Base-by-base conservation (phyloP, 441 rosid genomes). In the Lepidium campestre region DNA sequence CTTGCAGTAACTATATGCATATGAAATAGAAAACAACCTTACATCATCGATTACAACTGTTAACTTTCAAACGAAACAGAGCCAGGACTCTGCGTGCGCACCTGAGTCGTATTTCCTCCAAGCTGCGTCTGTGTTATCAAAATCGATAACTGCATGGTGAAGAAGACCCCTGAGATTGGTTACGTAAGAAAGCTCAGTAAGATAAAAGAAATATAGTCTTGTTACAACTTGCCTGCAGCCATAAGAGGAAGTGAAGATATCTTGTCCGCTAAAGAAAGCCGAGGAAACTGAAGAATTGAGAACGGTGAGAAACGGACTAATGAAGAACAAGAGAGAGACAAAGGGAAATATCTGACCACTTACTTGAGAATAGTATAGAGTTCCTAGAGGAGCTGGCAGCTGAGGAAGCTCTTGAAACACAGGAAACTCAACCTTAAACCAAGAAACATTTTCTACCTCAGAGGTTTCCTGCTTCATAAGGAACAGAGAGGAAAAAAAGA, bases 361-460 rank as follows among this genome's bases (percentile, higher is more conserved):
- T 80, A 85, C 94, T 57, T 72, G 53, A 47, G 53, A 47, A 22
- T 47, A 47, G 53, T 47, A 47, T 20, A 47, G 31, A 22, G 52
- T 46, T 22, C 91, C 91, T 7, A 84, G 41, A 1, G 94, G 91
- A 44, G 88, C 63, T 35, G 88, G 94, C 56, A 84, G 61, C 48
- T 77, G 94, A 68, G 83, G 86, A 53, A 77, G 82, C 54, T 82
- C 86, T 72, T 82, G 82, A 75, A 78, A 86, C 31, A 86, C 70
- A 2, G 88, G 94, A 75, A 86, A 86, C 66, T 83, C 83, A 73
- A 84, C 88, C 89, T 84, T 82, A 80, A 72, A 71, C n/a, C 23
- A 40, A 9, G 32, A 58, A n/a, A 58, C 7, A 56, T 6, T n/a
- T n/a, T 39, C n/a, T 14, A 20, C 47, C 12, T 19, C 22, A 36